These are phyloP conservation scores for Alternaria brassicae DNA, from an alignment of 2,329 filamentous ascomycete species.

Conservation along the genomic window DNA sequence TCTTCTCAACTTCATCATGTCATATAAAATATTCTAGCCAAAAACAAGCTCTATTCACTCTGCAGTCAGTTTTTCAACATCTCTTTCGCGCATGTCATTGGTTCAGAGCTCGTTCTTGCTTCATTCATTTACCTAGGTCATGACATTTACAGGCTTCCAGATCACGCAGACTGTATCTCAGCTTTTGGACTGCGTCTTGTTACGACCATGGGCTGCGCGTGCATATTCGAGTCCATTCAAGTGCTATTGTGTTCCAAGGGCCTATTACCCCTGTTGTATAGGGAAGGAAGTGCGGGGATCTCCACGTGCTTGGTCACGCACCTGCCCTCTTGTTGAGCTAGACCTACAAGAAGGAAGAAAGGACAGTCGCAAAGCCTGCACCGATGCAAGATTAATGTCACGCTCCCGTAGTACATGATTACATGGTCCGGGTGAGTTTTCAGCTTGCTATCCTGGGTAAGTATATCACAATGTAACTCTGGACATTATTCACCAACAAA, in stretches of 20 bases:
- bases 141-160: neutral
- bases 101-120: neutral
- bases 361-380: neutral
- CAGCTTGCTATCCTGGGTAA: neutral
- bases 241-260: neutral
- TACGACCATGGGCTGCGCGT: neutral
- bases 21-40: conserved; percentile 3
- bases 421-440: neutral
- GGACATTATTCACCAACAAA: neutral
- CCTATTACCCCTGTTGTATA: neutral
- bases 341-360: neutral
- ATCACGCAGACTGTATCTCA: neutral
- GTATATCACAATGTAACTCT: no score
- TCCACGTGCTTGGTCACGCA: neutral
- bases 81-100: neutral
- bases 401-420: neutral
- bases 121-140: neutral
- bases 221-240: neutral
- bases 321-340: neutral
- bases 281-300: neutral
- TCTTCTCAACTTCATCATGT: conserved; percentile 2
- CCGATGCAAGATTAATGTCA: neutral
- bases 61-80: neutral
- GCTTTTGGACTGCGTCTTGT: neutral
- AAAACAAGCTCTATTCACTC: neutral